Base-by-base conservation (phyloP, 495 filamentous ascomycete species). In the Hypoxylon rickii region DNA sequence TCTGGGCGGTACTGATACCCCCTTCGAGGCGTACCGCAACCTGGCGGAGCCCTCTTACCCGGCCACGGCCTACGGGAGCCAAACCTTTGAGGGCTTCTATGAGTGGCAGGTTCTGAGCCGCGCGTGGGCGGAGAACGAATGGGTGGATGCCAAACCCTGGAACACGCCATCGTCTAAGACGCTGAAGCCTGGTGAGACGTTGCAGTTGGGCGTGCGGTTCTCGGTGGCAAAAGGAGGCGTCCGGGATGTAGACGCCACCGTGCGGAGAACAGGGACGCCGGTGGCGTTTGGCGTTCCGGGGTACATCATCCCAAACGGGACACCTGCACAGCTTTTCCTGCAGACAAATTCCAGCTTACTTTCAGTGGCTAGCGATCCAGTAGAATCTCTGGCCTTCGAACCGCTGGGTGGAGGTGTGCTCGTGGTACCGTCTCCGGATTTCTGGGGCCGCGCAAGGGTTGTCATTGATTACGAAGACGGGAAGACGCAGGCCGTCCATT, bases 81-180 rank as follows among this genome's bases (percentile, higher is more conserved):
- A 80, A 43, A 77, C 73, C 0, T 83, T 77, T 40, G 78, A 83
- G 53, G 78, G 78, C 0, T 72, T 76, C 50, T 83, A 82, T 44
- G 76, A 79, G 54, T 83, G 76, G 75, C 76, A 81, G 49, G 69
- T 74, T 1, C 67, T 76, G 38, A 74, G 67, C 16, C 65, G 68
- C 22, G 78, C 76, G 1, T 80, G 73, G 55, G 78, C 77, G 0
- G 72, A 79, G 49, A 72, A 70, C 0, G 77, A 83, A 53, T 83
- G 79, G 80, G 62, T 52, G 3, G 51, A 39, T 2, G 65, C 60
- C 3, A 52, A 63, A 12, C 77, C 77, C 1, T 80, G 78, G 79
- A 80, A 82, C 59, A 10, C 67, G 12, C 76, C 77, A 5, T 75
- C 72, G 0, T 80, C 78, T 3, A 49, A 49, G 17, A 68, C 61